These are phyloP conservation scores for Nyssa sinensis DNA, from an alignment of 148 eudicot genomes.

Conservation along the genomic window DNA sequence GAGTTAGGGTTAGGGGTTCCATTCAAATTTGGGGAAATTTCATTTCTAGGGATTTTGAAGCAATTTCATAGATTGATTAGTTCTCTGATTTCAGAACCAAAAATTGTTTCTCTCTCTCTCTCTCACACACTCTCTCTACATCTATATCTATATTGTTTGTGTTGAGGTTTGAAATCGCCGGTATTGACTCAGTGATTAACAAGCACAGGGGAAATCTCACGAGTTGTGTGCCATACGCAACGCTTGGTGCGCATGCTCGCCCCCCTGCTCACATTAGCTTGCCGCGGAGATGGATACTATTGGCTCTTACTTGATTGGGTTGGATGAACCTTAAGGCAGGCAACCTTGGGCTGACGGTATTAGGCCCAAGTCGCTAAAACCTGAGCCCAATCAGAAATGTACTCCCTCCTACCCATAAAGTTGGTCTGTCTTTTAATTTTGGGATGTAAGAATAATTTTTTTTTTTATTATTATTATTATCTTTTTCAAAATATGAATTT, in stretches of 20 bases:
- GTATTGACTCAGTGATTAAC: conserved; percentile 16
- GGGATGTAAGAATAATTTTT: too few relatives aligned
- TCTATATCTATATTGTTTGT: background rate
- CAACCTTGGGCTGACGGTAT: too few relatives aligned
- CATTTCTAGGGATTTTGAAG: conserved; percentile 11
- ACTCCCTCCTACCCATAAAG: too few relatives aligned
- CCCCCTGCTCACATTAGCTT: conserved; percentile 9
- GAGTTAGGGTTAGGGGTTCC: conserved; percentile 55
- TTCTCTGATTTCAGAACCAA: background rate
- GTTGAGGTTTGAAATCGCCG: conserved; percentile 8
- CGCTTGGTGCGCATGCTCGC: conserved; percentile 11
- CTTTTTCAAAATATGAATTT: too few relatives aligned
- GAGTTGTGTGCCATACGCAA: conserved; percentile 3
- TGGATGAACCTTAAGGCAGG: too few relatives aligned
- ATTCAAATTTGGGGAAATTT: conserved; percentile 40
- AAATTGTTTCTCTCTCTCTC: conserved; percentile 2
- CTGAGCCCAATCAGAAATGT: too few relatives aligned
- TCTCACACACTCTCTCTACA: background rate
- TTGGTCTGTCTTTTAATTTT: too few relatives aligned
- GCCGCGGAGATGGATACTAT: background rate
- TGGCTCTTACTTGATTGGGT: background rate
- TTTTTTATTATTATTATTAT: too few relatives aligned
- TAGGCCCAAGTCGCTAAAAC: too few relatives aligned
- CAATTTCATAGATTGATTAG: conserved; percentile 14
- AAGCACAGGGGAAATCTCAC: background rate